Base-by-base conservation (phyloP, 176 grass and related monocot species). In the Rhynchospora breviuscula region DNA sequence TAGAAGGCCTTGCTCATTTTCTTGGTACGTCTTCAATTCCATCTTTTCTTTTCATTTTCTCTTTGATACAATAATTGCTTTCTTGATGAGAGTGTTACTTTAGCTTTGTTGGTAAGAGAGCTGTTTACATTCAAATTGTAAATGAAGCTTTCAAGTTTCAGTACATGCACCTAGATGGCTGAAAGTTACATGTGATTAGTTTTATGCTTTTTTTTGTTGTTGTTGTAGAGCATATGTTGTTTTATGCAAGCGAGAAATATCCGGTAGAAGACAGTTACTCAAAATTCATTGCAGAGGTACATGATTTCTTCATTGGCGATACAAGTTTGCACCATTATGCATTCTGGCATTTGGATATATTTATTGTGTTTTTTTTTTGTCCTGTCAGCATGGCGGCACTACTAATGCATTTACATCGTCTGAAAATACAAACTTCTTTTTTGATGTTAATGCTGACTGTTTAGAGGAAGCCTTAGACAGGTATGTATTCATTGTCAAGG, bases 161-260 rank as follows among this genome's bases (percentile, higher is more conserved):
- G 15, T 43, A 21, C 76, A 43, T 44, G 29, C 8, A 58, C 4
- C 29, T 58, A 59, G 18, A 80, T 80, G 51, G 9, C 31, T 80
- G 43, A 10, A 33, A 22, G 58, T 61, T 82, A 17, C 26, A 59
- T 33, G 47, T 52, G 58, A 87, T 59, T 82, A 45, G 52, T 70
- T 63, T 51, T 17, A 51, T 57, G 4, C 2, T 56, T 85, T 26
- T 2, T 53, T 62, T 53, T 69, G 84, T 46, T 75, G 22, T 62
- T 21, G 13, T 89, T 88, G 29, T 82, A 93, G 96, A 98, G 80
- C 96, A 98, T 86, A 98, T 98, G 96, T 86, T 98, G 19, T 98
- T 98, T 88, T 98, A 93, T 77, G 93, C 96, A 12, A 98, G 96
- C 10, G 91, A 98, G 87, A 98, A 98, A 85, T 98, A 98, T 90